phyloP scores from a whole-genome alignment of 2,329 filamentous ascomycete genomes.

The Verticillium nubilum region DNA sequence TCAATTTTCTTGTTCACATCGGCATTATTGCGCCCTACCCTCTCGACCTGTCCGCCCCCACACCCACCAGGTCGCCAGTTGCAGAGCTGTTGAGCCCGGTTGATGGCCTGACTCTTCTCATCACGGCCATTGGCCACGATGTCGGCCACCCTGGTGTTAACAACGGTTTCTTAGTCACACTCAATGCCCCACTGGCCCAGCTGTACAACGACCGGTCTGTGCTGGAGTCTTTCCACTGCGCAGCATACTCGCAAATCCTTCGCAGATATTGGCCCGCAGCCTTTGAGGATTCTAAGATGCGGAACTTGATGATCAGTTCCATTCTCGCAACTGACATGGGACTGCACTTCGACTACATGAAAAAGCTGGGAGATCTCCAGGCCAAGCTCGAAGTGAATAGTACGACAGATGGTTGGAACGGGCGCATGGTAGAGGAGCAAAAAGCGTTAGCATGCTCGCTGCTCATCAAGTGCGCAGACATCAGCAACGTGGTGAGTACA shows the following conservation, averaged over 20 bases:
- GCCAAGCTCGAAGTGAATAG: slow-evolving; percentile 66
- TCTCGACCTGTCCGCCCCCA: slow-evolving; percentile 14
- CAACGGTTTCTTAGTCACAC: slow-evolving; percentile 88
- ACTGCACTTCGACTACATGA: slow-evolving; percentile 95
- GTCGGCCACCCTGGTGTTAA: slow-evolving; percentile 97
- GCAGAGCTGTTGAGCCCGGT: slow-evolving; percentile 76
- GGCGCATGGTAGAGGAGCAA: slow-evolving; percentile 68
- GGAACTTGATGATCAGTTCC: slow-evolving; percentile 92
- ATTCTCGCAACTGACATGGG: slow-evolving; percentile 98
- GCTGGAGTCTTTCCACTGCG: slow-evolving; percentile 94
- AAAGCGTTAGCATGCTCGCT: slow-evolving; percentile 81
- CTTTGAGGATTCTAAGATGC: slow-evolving; percentile 73
- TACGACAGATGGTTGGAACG: slow-evolving; percentile 68
- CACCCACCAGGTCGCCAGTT: slow-evolving; percentile 54
- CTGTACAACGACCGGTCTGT: slow-evolving; percentile 97
- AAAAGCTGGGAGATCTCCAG: slow-evolving; percentile 74
- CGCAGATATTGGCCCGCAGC: slow-evolving; percentile 84
- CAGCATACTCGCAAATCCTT: slow-evolving; percentile 92
- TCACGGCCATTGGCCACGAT: slow-evolving; percentile 96
- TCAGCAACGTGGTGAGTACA: slow-evolving; percentile 86
- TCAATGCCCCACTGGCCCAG: slow-evolving; percentile 89
- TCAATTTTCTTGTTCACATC: slow-evolving; percentile 80
- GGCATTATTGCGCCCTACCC: slow-evolving; percentile 69
- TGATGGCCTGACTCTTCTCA: slow-evolving; percentile 80
- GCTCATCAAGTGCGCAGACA: slow-evolving; percentile 96